Evolutionary conservation across 257 asterid species (phyloP), one percentile per base, ranked within the genome.

Genomic region (Solanum microdontum): DNA sequence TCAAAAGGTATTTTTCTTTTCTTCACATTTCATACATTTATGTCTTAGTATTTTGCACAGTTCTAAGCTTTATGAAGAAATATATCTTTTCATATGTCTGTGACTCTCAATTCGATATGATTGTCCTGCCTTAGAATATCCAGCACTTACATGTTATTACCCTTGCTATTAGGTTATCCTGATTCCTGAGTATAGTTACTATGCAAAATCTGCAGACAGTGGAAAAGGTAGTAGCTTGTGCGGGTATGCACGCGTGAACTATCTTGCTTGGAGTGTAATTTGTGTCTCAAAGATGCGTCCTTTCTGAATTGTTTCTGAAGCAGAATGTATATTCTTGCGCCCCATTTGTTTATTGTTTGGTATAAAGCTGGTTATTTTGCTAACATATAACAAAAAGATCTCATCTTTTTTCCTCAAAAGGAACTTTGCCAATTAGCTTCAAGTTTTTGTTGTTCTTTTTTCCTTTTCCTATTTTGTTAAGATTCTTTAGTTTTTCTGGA

Each of bases 1-100:
- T 95, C 55, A 95, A 94, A 87, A 94, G 98, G 98, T 97, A n/a
- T 68, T 72, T 7, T 66, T 77, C 19, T 8, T 34, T n/a, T 24
- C n/a, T 74, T 72, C 58, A 68, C 73, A 33, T 13, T 84, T 37
- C 30, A 39, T 43, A n/a, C 13, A 36, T 77, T 40, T 77, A 40
- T 77, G 32, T 40, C 13, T 40, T 37, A 2, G 12, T 40, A n/a
- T 37, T 76, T 37, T 37, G 21, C 83, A n/a, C 33, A n/a, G 21
- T 37, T 12, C 33, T 37, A 11, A 23, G 83, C 55, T 23, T 36
- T 75, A 11, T 30, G 40, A 32, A 68, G 32, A 28, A 68, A 68
- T 6, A 26, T 28, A 23, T 32, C 40, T 58, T 32, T 72, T 72
- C 80, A 17, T 76, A 37, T 39, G 83, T 12, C 33, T 39, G 58